phyloP scores from a whole-genome alignment of 257 asterid species.

The Fraxinus pennsylvanica region DNA sequence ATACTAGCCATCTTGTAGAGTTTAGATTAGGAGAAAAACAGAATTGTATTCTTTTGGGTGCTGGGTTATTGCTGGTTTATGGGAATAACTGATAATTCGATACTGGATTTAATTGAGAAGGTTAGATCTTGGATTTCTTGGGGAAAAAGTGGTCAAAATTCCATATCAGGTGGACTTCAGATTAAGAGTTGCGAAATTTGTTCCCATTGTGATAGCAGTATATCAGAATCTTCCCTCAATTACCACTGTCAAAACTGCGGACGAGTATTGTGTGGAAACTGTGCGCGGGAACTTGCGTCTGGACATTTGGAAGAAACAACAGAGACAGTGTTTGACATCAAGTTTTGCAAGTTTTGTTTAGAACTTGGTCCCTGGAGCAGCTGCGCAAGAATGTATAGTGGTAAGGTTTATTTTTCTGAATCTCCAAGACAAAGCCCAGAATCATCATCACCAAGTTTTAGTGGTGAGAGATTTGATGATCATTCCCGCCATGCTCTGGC shows the following conservation, averaged over 20 bases:
- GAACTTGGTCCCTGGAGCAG: slow-evolving; percentile 39
- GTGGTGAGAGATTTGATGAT: slow-evolving; percentile 62
- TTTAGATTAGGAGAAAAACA: slow-evolving; percentile 25
- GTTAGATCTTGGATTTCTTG: slow-evolving; percentile 53
- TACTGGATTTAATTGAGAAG: slow-evolving; percentile 64
- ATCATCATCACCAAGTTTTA: slow-evolving; percentile 75
- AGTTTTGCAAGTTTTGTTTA: slow-evolving; percentile 58
- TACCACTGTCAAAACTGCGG: slow-evolving; percentile 68
- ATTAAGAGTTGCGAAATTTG: slow-evolving; percentile 38
- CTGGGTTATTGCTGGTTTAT: slow-evolving; percentile 50
- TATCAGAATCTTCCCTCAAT: slow-evolving; percentile 41
- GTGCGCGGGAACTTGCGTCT: slow-evolving; percentile 41
- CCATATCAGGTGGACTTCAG: slow-evolving; percentile 34
- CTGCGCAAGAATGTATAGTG: slow-evolving; percentile 49
- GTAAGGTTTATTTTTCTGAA: slow-evolving; percentile 75
- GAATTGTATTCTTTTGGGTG: slow-evolving; percentile 30
- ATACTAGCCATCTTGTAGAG: slow-evolving; percentile 12
- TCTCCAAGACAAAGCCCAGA: slow-evolving; percentile 76
- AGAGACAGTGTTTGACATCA: slow-evolving; percentile 33
- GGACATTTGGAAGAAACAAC: slow-evolving; percentile 28
- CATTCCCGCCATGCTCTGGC: slow-evolving; percentile 51
- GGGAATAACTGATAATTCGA: slow-evolving; percentile 66
- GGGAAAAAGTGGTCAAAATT: slow-evolving; percentile 39
- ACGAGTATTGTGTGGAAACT: slow-evolving; percentile 53
- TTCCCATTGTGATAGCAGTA: slow-evolving; percentile 48